These are phyloP conservation scores for Aspergillus phoenicis DNA, from an alignment of 2,329 filamentous ascomycete species.

Conservation along the genomic window DNA sequence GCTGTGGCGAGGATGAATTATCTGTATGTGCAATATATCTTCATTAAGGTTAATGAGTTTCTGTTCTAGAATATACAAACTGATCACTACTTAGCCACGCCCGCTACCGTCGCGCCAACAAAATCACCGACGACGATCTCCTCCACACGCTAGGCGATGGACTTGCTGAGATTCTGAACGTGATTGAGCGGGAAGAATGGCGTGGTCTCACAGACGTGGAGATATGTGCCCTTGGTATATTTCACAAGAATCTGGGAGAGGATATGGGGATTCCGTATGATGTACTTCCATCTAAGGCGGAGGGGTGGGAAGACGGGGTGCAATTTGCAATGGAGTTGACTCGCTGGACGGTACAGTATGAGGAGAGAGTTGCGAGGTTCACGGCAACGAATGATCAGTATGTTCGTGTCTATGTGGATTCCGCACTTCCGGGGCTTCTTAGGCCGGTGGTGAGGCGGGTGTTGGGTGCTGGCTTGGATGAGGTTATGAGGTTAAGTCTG, in stretches of 20 bases:
- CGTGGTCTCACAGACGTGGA: conserved; percentile 65
- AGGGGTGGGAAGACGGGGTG: conserved; percentile 12
- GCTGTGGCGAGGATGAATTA: conserved; percentile 63
- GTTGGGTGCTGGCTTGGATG: conserved; percentile 18
- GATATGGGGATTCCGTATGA: conserved; percentile 62
- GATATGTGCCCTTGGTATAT: conserved; percentile 60
- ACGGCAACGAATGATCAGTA: conserved; percentile 21
- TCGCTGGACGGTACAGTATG: conserved; percentile 18
- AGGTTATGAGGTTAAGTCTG: conserved; percentile 23
- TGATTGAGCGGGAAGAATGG: conserved; percentile 67
- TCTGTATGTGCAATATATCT: conserved; percentile 33
- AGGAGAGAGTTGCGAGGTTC: conserved; percentile 17
- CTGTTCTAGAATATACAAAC: too few relatives aligned
- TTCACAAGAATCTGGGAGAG: conserved; percentile 66
- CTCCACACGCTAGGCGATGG: conserved; percentile 64
- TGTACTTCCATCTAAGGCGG: conserved; percentile 23
- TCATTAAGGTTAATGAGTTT: too few relatives aligned
- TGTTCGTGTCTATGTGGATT: conserved; percentile 21
- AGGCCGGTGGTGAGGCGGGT: conserved; percentile 17
- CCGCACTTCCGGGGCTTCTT: conserved; percentile 16
- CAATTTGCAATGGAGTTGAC: conserved; percentile 13
- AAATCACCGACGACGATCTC: conserved; percentile 60
- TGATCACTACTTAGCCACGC: conserved; percentile 39
- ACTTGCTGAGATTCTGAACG: conserved; percentile 62
- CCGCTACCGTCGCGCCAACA: conserved; percentile 55